Base-by-base conservation (phyloP, 768 basidiomycete species). In the Pseudohyphozyma bogoriensis region DNA sequence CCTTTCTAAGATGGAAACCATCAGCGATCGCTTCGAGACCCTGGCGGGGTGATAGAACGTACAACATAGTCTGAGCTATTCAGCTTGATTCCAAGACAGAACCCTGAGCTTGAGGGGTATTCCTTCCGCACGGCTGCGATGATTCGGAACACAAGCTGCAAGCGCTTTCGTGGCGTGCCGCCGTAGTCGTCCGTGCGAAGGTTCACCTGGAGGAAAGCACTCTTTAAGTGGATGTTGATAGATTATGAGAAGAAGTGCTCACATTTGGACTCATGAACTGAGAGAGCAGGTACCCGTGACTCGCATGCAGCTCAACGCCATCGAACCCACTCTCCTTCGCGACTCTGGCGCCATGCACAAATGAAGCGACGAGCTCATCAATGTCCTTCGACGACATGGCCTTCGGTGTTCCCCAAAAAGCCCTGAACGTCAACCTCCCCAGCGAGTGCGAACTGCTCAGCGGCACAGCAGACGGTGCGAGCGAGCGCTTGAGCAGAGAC, bases 221-320 rank as follows among this genome's bases (percentile, higher is more conserved):
- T 31, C 29, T 4, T 33, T 31, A 11, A 3, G 28, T 10, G 49
- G 31, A n/a, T 18, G 16, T 5, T 37, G 10, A 12, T 4, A 1
- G 9, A 18, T 0, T 1, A 12, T 26, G 28, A 16, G 44, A 53
- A 9, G 31, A 62, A 40, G 20, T 6, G 16, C 63, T 44, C 32
- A 85, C 87, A 78, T 84, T 84, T 3, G 81, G 80, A 7, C 83
- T 86, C 26, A 91, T 74, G 69, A 89, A 89, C 64, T 88, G 83
- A 0, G 87, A 78, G 24, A 92, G 74, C 28, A 92, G 78, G 72
- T 90, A 91, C 39, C 89, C 89, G 73, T 92, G 89, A 1, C 84
- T 84, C 29, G 78, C 85, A 71, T 95, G 92, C 13, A 96, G 63
- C 69, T 95, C 82, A 5, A 93, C 75, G 0, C 92, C 91, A 63